These are phyloP conservation scores for Pythium phragmiticola DNA, from an alignment of 352 stramenopile genomes.

Conservation along the genomic window DNA sequence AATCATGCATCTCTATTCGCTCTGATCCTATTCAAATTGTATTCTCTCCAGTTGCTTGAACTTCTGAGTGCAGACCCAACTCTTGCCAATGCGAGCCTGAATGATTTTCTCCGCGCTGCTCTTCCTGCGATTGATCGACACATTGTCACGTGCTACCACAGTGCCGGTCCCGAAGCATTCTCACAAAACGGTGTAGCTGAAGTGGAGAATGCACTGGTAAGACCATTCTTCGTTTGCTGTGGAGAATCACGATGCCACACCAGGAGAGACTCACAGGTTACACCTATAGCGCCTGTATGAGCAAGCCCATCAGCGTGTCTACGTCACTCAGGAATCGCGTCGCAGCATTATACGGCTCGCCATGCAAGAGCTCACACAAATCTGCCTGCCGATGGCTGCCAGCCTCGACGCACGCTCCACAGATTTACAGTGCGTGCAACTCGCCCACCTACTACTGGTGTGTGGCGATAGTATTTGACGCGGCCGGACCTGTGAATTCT, in stretches of 20 bases:
- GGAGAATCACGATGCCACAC: neutral
- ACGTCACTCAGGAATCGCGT: slow-evolving; percentile 6
- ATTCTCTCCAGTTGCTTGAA: slow-evolving; percentile 3
- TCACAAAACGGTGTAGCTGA: slow-evolving; percentile 9
- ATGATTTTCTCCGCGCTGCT: slow-evolving; percentile 2
- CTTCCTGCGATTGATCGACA: slow-evolving; percentile 5
- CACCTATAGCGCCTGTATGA: neutral
- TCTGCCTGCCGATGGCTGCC: neutral
- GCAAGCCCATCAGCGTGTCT: slow-evolving; percentile 1
- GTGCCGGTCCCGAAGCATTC: slow-evolving; percentile 3
- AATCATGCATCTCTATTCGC: neutral
- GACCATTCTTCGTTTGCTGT: neutral
- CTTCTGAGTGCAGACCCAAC: neutral
- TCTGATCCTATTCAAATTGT: neutral
- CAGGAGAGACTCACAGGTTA: neutral
- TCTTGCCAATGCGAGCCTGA: neutral
- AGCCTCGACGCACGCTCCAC: slow-evolving; percentile 2
- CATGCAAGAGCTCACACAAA: slow-evolving; percentile 14
- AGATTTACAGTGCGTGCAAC: slow-evolving; percentile 8
- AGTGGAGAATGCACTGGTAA: slow-evolving; percentile 19
- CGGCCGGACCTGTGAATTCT: neutral
- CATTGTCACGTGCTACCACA: slow-evolving; percentile 4
- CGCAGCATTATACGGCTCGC: slow-evolving; percentile 11
- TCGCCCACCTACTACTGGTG: neutral
- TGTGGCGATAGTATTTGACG: no score